Conservation (phyloP, 345 rosid species). For the Barbarea vulgaris region DNA sequence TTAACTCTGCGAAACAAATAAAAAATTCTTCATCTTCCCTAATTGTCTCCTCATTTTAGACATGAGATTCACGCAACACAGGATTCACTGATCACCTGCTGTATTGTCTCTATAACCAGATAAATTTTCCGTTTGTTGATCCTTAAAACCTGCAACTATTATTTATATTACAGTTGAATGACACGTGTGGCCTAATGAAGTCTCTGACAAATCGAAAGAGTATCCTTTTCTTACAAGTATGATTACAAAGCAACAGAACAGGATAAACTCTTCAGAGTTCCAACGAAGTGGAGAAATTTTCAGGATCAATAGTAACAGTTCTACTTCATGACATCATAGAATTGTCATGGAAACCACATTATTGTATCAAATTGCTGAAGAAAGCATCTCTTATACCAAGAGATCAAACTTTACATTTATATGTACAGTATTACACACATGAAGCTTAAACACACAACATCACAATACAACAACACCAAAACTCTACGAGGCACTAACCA, state of each 20-base stretch:
- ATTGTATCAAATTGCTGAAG: background rate
- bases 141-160: background rate
- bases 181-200: background rate
- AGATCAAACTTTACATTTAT: slow-evolving; percentile 18
- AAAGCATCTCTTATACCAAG: slow-evolving; percentile 11
- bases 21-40: slow-evolving; percentile 14
- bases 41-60: slow-evolving; percentile 2
- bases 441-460: slow-evolving; percentile 30
- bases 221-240: no score
- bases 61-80: slow-evolving; percentile 18
- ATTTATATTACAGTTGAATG: background rate
- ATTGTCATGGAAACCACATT: background rate
- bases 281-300: background rate
- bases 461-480: slow-evolving; percentile 28
- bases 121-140: background rate
- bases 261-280: background rate
- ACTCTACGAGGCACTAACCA: slow-evolving; percentile 15
- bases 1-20: background rate
- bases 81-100: slow-evolving; percentile 4
- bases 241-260: background rate
- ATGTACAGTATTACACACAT: slow-evolving; percentile 34
- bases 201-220: background rate
- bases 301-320: background rate
- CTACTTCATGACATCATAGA: background rate
- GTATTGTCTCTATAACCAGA: background rate